Percentiles rank a stretch among this genome's conserved stretches.
Evolutionary conservation across 352 stramenopile species (phyloP).

Genomic region (Phytophthora citricola): DNA sequence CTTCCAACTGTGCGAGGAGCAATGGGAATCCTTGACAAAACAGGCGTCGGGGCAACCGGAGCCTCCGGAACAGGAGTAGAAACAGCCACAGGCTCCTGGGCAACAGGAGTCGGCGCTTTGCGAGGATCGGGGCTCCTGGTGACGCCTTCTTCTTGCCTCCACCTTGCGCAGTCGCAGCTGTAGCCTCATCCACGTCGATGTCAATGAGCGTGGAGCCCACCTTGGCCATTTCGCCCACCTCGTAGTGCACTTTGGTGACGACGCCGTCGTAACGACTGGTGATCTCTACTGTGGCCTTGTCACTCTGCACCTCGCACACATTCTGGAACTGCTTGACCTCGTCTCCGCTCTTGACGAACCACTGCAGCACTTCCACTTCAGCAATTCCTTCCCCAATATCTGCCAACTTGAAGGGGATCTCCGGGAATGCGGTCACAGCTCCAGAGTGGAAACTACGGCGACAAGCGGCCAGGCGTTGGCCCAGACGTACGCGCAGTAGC

Average conservation of each 20-base stretch:
- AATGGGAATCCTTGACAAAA: conserved; percentile 8
- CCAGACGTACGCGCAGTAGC: conserved; percentile 14
- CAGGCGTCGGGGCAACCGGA: conserved; percentile 2
- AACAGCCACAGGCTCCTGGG: conserved; percentile 9
- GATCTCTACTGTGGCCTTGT: conserved; percentile 99
- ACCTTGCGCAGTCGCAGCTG: conserved; percentile 52
- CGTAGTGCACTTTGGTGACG: conserved; percentile 93
- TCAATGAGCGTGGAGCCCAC: conserved; percentile 95
- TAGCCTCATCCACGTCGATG: conserved; percentile 89
- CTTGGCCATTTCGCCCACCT: conserved; percentile 95
- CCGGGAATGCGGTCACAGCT: conserved; percentile 50
- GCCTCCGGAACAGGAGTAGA: conserved; percentile 1
- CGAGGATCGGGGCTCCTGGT: conserved; percentile 15
- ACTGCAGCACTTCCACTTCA: conserved; percentile 98
- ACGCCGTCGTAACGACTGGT: conserved; percentile 97
- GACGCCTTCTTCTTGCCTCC: conserved; percentile 35
- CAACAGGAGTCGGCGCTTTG: conserved; percentile 20
- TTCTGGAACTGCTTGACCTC: conserved; percentile 96
- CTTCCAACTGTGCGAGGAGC: conserved; percentile 17
- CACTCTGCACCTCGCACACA: conserved; percentile 97
- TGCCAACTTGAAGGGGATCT: conserved; percentile 92
- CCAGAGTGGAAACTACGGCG: conserved; percentile 57
- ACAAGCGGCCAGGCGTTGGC: conserved; percentile 19
- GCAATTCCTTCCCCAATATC: conserved; percentile 99
- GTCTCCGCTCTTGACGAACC: conserved; percentile 95